These are phyloP conservation scores for Nannizziopsis barbatae DNA, from an alignment of 2,329 filamentous ascomycete genomes.

Conservation along the genomic window DNA sequence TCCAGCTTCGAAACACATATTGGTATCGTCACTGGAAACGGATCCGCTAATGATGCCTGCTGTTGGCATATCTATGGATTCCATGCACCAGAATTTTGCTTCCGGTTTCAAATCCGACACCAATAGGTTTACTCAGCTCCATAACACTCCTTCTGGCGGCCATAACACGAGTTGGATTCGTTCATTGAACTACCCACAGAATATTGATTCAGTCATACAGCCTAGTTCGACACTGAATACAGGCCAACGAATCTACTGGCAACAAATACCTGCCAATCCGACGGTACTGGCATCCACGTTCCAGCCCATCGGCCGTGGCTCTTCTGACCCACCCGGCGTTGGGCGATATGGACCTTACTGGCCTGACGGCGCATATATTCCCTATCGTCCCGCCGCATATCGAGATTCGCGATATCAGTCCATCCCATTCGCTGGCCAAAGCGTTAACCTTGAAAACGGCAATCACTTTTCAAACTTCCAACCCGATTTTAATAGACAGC, in stretches of 20 bases:
- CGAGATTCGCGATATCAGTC: conserved; percentile 38
- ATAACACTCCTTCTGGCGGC: conserved; percentile 23
- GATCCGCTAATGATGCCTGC: conserved; percentile 26
- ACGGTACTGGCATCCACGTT: conserved; percentile 48
- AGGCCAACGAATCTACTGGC: conserved; percentile 31
- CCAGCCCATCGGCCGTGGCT: conserved; percentile 40
- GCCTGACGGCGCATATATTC: conserved; percentile 51
- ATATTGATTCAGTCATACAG: conserved; percentile 51
- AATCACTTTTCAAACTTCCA: conserved; percentile 25
- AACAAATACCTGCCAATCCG: conserved; percentile 43
- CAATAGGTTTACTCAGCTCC: conserved; percentile 15
- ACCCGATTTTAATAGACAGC: conserved; percentile 21
- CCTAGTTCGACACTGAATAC: conserved; percentile 41
- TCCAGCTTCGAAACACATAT: conserved; percentile 71
- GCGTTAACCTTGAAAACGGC: conserved; percentile 17
- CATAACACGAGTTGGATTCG: conserved; percentile 32
- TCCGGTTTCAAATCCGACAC: conserved; percentile 30
- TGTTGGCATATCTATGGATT: conserved; percentile 24
- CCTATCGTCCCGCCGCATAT: conserved; percentile 49
- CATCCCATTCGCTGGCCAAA: conserved; percentile 18
- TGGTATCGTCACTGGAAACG: conserved; percentile 51
- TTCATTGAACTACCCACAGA: conserved; percentile 37
- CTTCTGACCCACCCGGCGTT: conserved; percentile 47
- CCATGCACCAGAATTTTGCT: conserved; percentile 32
- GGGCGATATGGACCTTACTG: conserved; percentile 52